Conservation (phyloP, 2,329 filamentous ascomycete genomes). For the Juglanconis sp. region DNA sequence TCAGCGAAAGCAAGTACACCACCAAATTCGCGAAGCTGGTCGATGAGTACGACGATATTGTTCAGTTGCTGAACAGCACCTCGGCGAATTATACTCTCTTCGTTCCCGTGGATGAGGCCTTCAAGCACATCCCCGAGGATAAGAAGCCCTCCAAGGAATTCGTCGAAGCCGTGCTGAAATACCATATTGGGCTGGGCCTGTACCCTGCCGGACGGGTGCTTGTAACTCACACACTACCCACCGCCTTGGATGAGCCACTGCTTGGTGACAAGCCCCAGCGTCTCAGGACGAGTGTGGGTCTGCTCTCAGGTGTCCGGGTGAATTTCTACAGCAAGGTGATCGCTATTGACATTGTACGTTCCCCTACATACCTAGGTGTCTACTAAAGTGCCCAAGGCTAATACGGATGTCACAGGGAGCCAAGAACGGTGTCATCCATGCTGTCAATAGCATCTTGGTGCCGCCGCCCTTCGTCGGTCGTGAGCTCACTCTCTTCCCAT, state of each 20-base stretch:
- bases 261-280: conserved; percentile 70
- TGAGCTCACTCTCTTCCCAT: conserved; percentile 62
- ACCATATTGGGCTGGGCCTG: conserved; percentile 69
- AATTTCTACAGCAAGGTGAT: conserved; percentile 76
- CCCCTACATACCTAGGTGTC: too few species aligned
- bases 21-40: conserved; percentile 75
- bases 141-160: conserved; percentile 67
- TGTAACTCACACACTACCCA: conserved; percentile 70
- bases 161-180: conserved; percentile 65
- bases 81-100: conserved; percentile 76
- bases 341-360: conserved; percentile 64
- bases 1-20: conserved; percentile 72
- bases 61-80: conserved; percentile 71
- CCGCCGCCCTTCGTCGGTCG: conserved; percentile 64
- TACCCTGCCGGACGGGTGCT: conserved; percentile 67
- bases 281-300: conserved; percentile 62
- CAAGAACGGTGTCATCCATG: conserved; percentile 80
- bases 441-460: conserved; percentile 69
- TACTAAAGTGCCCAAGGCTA: not conserved
- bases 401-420: conserved; percentile 47
- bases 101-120: conserved; percentile 73
- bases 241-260: conserved; percentile 53
- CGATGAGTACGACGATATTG: conserved; percentile 67
- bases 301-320: conserved; percentile 60
- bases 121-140: conserved; percentile 56